Conservation (phyloP, 805 yeast species). For the Hanseniaspora valbyensis region DNA sequence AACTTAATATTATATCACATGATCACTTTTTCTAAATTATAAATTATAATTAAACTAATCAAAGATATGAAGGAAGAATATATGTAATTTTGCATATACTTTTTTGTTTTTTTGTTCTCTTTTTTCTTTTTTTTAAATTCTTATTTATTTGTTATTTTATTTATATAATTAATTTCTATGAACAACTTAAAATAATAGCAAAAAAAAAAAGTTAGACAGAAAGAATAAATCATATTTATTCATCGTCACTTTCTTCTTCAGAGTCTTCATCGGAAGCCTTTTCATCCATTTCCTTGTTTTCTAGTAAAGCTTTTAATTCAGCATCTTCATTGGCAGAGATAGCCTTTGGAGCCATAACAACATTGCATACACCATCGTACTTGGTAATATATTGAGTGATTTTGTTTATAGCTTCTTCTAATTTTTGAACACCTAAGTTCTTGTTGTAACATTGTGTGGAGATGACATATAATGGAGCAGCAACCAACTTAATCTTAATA, state of each 20-base stretch:
- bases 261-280: conserved; percentile 76
- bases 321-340: conserved; percentile 98
- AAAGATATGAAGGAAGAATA: no score
- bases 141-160: no score
- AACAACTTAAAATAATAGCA: no score
- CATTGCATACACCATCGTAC: conserved; percentile 76
- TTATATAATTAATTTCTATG: no score
- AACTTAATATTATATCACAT: no score
- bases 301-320: conserved; percentile 89
- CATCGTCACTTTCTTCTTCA: conserved; percentile 42
- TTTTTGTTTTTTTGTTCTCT: no score
- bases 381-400: conserved; percentile 59
- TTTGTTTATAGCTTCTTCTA: conserved; percentile 68
- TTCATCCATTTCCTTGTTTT: conserved; percentile 82
- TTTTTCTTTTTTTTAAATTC: no score
- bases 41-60: no score
- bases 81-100: no score
- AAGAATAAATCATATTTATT: conserved; percentile 19
- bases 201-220: no score
- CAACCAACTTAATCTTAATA: conserved; percentile 87
- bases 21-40: no score
- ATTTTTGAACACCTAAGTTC: conserved; percentile 68
- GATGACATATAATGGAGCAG: conserved; percentile 91
- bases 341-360: conserved; percentile 97
- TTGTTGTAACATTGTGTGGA: conserved; percentile 90